Evolutionary conservation across 805 yeast genomes (phyloP).

Genomic region (Candida endomychidarum): DNA sequence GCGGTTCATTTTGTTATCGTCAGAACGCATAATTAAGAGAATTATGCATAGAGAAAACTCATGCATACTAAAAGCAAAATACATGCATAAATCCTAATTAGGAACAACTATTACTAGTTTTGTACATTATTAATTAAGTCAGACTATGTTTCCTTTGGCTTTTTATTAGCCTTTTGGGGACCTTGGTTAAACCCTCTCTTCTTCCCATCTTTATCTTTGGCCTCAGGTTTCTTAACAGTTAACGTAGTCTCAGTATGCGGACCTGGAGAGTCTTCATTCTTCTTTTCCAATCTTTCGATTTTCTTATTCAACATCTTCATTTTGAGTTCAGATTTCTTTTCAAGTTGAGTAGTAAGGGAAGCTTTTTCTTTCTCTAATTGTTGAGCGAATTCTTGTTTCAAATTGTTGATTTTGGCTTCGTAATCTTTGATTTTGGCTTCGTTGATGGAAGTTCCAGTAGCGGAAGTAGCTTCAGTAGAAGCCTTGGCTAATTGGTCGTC

Average conservation of each 20-base stretch:
- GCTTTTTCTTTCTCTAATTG: slow-evolving; percentile 27
- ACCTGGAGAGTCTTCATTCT: slow-evolving; percentile 15
- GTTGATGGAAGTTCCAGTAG: too few species aligned
- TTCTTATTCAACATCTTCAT: slow-evolving; percentile 54
- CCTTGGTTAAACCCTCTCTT: slow-evolving; percentile 19
- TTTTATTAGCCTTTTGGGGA: slow-evolving; percentile 16
- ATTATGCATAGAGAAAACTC: too few species aligned
- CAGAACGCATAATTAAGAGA: not conserved
- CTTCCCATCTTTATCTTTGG: slow-evolving; percentile 12
- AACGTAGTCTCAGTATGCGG: slow-evolving; percentile 25
- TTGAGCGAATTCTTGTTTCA: slow-evolving; percentile 21
- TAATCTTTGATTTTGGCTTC: slow-evolving; percentile 19
- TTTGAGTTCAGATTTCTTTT: slow-evolving; percentile 59
- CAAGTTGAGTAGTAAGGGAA: slow-evolving; percentile 49
- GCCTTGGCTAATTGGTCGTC: slow-evolving; percentile 24
- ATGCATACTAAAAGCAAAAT: too few species aligned
- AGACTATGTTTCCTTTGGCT: slow-evolving; percentile 18
- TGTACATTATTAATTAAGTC: not conserved
- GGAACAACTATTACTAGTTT: not conserved
- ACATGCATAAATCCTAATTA: not conserved
- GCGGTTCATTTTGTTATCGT: not conserved
- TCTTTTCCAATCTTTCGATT: slow-evolving; percentile 49
- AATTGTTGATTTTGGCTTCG: slow-evolving; percentile 9
- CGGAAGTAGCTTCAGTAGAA: too few species aligned
- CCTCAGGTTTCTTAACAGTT: slow-evolving; percentile 30